Evolutionary conservation across 768 basidiomycete species (phyloP), one percentile per base, ranked within the genome.

Genomic region (Rhodotorula babjevae): DNA sequence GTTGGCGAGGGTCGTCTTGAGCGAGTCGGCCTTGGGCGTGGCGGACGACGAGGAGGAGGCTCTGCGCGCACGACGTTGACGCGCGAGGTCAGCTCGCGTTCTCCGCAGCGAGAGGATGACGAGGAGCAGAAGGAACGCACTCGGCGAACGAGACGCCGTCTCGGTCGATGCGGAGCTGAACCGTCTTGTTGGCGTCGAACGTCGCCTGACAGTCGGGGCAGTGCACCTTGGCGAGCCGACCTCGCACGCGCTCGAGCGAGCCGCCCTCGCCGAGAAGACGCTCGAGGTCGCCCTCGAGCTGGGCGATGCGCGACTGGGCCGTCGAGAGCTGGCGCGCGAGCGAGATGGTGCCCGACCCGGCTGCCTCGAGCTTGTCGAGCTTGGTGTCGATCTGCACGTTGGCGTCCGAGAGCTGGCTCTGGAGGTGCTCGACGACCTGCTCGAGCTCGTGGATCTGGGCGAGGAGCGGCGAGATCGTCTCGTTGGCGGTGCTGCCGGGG

Each of bases 371-470:
- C 63, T 88, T 87, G 79, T 92, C 91, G 25, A 94, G 84, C 80
- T 93, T 93, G 78, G 92, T 88, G 76, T 94, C 93, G 65, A 94
- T 90, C 76, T 86, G 89, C 49, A 89, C 87, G 78, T 94, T 92
- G 18, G 91, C 92, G 5, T 79, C 84, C 73, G 89, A 88, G 40
- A 93, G 87, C 75, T 93, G 67, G 7, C n/a, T 40, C 47, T 76
- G 71, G 23, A 78, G 65, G 27, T 58, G 49, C 23, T 65, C 74
- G 63, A 76, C 66, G 68, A 76, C 31, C 27, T 83, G 83, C 76
- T 92, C 89, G 50, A 93, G 82, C 33, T 88, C 85, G 63, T 83
- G 84, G 62, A 93, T 90, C 79, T 93, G 89, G 2, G 84, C 82
- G n/a, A 91, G 79, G 27, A 91, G 80, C 46, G 89, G 89, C 7